Conservation (phyloP, 1,284 basidiomycete genomes). For the Trichosporon faecale region DNA sequence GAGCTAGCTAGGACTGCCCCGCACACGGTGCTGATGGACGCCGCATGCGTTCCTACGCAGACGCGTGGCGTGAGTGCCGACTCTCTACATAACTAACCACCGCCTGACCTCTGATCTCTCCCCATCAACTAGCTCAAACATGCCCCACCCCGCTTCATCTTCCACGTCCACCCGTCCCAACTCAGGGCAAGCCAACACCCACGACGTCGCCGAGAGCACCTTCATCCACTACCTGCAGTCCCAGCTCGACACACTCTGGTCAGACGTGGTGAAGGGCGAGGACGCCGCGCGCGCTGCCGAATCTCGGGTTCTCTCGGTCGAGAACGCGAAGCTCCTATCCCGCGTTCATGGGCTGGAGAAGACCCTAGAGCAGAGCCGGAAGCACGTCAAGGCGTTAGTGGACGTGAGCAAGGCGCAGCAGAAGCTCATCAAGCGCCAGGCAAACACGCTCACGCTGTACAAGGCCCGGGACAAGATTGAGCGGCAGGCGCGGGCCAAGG, state of each 20-base stretch:
- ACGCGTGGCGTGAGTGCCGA: too few relatives aligned
- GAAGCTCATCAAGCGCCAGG: neutral
- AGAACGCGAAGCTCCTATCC: neutral
- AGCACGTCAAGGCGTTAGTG: neutral
- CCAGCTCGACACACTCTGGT: neutral
- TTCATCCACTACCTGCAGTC: neutral
- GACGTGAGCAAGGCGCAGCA: neutral
- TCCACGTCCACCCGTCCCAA: neutral
- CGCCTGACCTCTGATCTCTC: neutral
- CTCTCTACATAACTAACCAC: neutral
- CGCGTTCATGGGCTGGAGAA: neutral
- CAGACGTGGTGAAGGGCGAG: too few relatives aligned
- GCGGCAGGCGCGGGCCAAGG: too few relatives aligned
- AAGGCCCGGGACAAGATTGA: too few relatives aligned
- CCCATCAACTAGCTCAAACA: neutral
- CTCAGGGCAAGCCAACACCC: neutral
- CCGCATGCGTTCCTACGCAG: too few relatives aligned
- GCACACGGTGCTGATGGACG: too few relatives aligned
- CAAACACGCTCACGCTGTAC: neutral
- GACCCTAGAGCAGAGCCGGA: neutral
- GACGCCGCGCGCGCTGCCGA: too few relatives aligned
- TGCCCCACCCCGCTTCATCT: neutral
- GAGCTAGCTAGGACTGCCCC: neutral
- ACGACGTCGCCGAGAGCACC: neutral
- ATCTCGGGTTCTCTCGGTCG: neutral